Base-by-base conservation (phyloP, 2,329 filamentous ascomycete genomes). In the Colletotrichum sp. region DNA sequence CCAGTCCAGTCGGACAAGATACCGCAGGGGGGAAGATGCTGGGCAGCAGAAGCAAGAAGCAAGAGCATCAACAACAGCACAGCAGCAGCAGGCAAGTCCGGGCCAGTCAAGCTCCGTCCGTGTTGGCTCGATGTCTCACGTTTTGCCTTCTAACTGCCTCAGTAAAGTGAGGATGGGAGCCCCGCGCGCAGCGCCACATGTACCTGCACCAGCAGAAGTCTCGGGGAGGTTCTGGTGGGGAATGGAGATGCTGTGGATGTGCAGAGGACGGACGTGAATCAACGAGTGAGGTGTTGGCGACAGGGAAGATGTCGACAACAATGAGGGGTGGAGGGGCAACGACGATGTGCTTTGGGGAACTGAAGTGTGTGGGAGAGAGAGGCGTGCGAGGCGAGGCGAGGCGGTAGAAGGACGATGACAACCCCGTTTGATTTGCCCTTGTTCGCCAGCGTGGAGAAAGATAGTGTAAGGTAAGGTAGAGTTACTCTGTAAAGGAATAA, bases 271-370 rank as follows among this genome's bases (percentile, higher is more conserved):
- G 70, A 68, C 13, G 68, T 48, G 48, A 67, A 55, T 61, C 24
- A 61, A 65, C 70, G 70, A 75, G 26, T 75, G 73, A 73, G 70
- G 48, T 68, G 48, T 73, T 60, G 59, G 60, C 57, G 57, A 75
- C 73, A 73, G 73, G 73, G 73, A 75, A 75, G 70, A 73, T 75
- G 73, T 75, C 64, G 73, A 60, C 73, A 75, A 55, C 43, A 30
- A 68, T 52, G 73, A 39, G 48, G 73, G 70, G 70, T 64, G 64
- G 64, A 59, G 70, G 71, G 57, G 63, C 32, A 67, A 36, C 24
- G 67, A 63, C 24, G 36, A 70, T 70, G 34, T 18, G 36, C 24
- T 21, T 10, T 34, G 24, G 59, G 30, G 30, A 59, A 16, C 43
- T 52, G 43, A 6, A 52, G 43, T 52, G n/a, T 52, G n/a, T 43